Evolutionary conservation across 2,329 filamentous ascomycete species (phyloP).

Genomic region (Metarhizium brunneum): DNA sequence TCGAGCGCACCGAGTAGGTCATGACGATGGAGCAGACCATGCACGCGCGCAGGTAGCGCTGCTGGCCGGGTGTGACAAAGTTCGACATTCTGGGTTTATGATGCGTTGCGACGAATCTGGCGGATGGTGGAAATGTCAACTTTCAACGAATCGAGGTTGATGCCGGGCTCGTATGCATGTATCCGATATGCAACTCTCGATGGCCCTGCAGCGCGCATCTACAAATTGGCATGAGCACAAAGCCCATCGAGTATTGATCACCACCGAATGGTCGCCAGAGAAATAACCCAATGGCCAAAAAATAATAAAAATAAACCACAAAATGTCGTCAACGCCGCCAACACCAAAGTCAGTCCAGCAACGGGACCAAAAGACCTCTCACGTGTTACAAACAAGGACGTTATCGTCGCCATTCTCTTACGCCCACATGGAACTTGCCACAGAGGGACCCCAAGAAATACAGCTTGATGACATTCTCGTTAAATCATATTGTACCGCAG

Average conservation of each 20-base stretch:
- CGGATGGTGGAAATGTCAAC: background rate
- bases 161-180: constrained; percentile 1
- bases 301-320: background rate
- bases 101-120: background rate
- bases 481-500: constrained; percentile 52
- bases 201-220: background rate
- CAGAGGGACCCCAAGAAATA: constrained; percentile 13
- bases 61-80: constrained; percentile 65
- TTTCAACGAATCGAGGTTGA: background rate
- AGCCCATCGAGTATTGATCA: background rate
- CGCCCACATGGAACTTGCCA: constrained; percentile 42
- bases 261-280: background rate
- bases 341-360: constrained; percentile 9
- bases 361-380: constrained; percentile 27
- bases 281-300: background rate
- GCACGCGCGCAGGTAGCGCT: constrained; percentile 86
- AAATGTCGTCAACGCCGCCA: background rate
- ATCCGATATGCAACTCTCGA: constrained; percentile 5
- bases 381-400: constrained; percentile 41
- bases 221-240: background rate
- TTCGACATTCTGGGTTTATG: constrained; percentile 24
- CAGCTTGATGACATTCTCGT: constrained; percentile 52
- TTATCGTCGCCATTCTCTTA: constrained; percentile 49
- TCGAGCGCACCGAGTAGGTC: constrained; percentile 55
- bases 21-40: constrained; percentile 98